phyloP scores from a whole-genome alignment of 1,284 basidiomycete species.

The Leccinum cinnamomeum region DNA sequence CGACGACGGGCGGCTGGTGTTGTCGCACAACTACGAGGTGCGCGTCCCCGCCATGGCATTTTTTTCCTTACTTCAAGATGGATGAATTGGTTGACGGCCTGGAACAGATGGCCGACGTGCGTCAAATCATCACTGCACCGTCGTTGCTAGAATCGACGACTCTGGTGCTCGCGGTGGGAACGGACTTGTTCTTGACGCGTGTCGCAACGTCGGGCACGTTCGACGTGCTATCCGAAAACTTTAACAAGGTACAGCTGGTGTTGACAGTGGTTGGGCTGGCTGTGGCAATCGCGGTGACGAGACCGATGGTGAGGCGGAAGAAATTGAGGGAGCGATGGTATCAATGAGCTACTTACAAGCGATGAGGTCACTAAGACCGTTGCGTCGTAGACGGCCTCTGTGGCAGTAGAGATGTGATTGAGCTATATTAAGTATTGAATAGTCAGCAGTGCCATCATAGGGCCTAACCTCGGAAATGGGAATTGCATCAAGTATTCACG shows the following conservation, averaged over 20 bases:
- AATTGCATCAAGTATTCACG: too few relatives aligned
- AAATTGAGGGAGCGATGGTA: too few relatives aligned
- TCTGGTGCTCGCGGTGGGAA: too few relatives aligned
- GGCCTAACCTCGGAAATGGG: too few relatives aligned
- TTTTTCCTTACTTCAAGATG: neutral
- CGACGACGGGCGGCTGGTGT: slow-evolving; percentile 68
- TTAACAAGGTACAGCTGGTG: slow-evolving; percentile 93
- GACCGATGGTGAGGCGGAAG: slow-evolving; percentile 43
- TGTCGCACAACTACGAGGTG: slow-evolving; percentile 82
- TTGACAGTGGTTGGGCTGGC: slow-evolving; percentile 76
- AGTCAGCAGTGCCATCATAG: neutral
- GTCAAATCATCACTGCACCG: too few relatives aligned
- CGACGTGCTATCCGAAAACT: slow-evolving; percentile 34
- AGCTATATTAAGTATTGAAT: neutral
- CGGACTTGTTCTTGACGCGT: too few relatives aligned
- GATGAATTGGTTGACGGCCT: neutral
- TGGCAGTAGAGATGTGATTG: slow-evolving; percentile 10
- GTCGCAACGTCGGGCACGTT: too few relatives aligned
- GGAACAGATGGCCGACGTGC: slow-evolving; percentile 56
- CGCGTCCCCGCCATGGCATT: slow-evolving; percentile 15
- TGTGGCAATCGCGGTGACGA: slow-evolving; percentile 73
- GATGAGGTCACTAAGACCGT: neutral
- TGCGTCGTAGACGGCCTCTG: neutral
- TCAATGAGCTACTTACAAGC: too few relatives aligned
- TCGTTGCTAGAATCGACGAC: too few relatives aligned